Percentiles rank a stretch among this genome's conserved stretches.
These are phyloP conservation scores for Solanum hybrid DNA, from an alignment of 305 asterid genomes.

Conservation along the genomic window DNA sequence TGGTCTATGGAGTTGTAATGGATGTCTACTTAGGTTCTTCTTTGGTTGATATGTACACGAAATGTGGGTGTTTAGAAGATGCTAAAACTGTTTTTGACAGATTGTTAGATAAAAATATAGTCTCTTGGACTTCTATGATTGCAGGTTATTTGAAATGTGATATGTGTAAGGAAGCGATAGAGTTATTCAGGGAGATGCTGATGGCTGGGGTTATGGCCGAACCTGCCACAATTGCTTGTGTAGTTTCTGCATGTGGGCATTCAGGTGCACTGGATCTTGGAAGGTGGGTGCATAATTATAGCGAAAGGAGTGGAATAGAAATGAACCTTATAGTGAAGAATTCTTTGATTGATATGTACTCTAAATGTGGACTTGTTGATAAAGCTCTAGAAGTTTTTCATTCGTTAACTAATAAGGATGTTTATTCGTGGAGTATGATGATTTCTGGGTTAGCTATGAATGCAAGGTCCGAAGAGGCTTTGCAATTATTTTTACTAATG, in stretches of 20 bases:
- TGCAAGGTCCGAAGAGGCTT: conserved; percentile 37
- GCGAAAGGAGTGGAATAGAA: conserved; percentile 9
- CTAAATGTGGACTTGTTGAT: conserved; percentile 63
- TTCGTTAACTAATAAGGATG: conserved; percentile 27
- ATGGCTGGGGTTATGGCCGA: conserved; percentile 25
- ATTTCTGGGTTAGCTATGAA: conserved; percentile 62
- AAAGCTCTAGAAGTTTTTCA: conserved; percentile 43
- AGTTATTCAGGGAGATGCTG: conserved; percentile 46
- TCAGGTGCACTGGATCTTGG: conserved; percentile 58
- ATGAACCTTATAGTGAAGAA: conserved; percentile 25
- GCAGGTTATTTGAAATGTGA: conserved; percentile 57
- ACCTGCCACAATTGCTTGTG: conserved; percentile 49
- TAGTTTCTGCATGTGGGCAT: conserved; percentile 69
- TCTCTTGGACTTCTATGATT: conserved; percentile 66
- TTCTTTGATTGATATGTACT: conserved; percentile 65
- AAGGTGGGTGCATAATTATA: conserved; percentile 30
- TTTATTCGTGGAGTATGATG: conserved; percentile 69
- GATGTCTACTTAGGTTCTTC: conserved; percentile 10
- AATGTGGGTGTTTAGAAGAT: conserved; percentile 4
- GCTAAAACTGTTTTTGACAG: conserved; percentile 49
- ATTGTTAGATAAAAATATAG: conserved; percentile 44
- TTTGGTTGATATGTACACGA: conserved; percentile 16
- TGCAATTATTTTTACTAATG: conserved; percentile 50
- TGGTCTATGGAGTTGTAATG: conserved; percentile 9
- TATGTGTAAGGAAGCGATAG: conserved; percentile 45